These are phyloP conservation scores for Sicyos edulis DNA, from an alignment of 306 rosid genomes.

Conservation along the genomic window DNA sequence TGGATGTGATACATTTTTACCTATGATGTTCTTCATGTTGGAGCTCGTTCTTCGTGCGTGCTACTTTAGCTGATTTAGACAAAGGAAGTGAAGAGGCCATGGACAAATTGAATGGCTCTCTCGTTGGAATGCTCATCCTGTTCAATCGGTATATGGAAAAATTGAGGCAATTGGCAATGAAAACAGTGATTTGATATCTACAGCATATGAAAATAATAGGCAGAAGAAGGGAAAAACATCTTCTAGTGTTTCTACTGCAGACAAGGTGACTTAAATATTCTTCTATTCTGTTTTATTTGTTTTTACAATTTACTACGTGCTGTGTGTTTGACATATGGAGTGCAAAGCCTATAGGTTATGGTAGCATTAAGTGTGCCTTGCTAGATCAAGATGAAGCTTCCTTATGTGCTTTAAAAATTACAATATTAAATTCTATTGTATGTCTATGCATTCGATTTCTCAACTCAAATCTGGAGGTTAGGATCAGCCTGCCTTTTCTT, in stretches of 20 bases:
- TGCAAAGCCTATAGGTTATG: background rate
- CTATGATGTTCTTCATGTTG: background rate
- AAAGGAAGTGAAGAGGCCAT: constrained; percentile 42
- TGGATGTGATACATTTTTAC: too few species aligned
- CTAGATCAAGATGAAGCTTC: background rate
- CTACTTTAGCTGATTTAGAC: constrained; percentile 26
- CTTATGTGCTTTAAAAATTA: background rate
- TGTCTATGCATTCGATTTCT: constrained; percentile 11
- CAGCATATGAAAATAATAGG: constrained; percentile 44
- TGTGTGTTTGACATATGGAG: background rate
- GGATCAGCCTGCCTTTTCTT: constrained; percentile 32
- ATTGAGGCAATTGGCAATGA: constrained; percentile 29
- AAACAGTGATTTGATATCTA: too few species aligned
- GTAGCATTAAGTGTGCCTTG: background rate
- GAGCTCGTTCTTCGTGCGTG: background rate
- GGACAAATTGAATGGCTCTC: constrained; percentile 51
- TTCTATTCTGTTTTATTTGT: background rate
- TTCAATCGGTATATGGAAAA: constrained; percentile 34
- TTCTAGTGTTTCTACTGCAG: constrained; percentile 31
- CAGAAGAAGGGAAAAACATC: constrained; percentile 45
- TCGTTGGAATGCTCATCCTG: constrained; percentile 61
- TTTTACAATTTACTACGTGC: background rate
- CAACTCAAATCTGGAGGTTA: constrained; percentile 38
- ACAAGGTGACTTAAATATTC: constrained; percentile 42
- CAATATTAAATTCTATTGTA: background rate